Conservation (phyloP, 345 rosid genomes). For the Eucalyptus erythrocorys region DNA sequence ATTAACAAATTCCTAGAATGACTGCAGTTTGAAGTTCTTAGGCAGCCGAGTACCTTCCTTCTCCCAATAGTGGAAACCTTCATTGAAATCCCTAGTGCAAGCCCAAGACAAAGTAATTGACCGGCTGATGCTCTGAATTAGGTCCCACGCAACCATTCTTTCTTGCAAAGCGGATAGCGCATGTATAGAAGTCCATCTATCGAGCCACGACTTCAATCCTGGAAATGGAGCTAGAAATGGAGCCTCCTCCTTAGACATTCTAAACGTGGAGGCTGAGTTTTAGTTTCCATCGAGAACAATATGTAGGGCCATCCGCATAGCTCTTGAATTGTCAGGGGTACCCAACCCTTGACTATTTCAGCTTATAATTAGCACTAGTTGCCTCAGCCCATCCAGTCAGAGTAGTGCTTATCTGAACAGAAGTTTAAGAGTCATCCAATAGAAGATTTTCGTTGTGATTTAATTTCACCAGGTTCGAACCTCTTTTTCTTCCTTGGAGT, state of each 20-base stretch:
- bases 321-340: not conserved
- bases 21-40: not conserved
- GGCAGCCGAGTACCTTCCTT: not conserved
- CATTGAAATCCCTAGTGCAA: not conserved
- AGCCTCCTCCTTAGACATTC: not conserved
- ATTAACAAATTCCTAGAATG: not conserved
- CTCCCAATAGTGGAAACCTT: not conserved
- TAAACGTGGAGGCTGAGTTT: not conserved
- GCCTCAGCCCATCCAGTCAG: not conserved
- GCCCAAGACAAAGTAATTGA: not conserved
- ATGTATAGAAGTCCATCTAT: not conserved
- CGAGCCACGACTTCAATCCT: not conserved
- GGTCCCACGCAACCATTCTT: not conserved
- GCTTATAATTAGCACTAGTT: not conserved
- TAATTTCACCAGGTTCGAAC: not conserved
- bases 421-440: not conserved
- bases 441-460: not conserved
- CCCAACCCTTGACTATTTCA: not conserved
- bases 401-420: not conserved
- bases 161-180: not conserved
- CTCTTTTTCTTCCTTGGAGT: not conserved
- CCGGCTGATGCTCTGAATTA: not conserved
- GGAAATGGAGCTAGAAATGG: not conserved
- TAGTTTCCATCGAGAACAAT: not conserved
- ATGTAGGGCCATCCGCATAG: fast-evolving